Percentiles rank a stretch among this genome's conserved stretches.
phyloP scores from a whole-genome alignment of 2,329 filamentous ascomycete genomes.

The Whalleya microplaca region DNA sequence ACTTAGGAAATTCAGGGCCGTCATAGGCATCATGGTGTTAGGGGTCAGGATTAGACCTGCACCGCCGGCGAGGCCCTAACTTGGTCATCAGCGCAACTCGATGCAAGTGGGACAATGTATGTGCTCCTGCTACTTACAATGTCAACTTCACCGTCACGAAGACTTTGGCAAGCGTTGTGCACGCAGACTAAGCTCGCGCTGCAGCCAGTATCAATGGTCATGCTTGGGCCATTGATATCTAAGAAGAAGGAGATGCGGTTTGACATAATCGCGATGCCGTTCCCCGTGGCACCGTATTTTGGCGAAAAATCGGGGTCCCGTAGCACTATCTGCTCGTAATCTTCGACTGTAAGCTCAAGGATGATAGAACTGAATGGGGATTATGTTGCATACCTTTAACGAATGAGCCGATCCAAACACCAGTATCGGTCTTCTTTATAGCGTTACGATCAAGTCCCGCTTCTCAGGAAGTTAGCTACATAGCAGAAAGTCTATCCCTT shows the following conservation, averaged over 20 bases:
- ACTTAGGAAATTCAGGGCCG: constrained; percentile 56
- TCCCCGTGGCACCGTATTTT: constrained; percentile 40
- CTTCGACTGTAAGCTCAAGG: constrained; percentile 20
- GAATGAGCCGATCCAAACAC: constrained; percentile 32
- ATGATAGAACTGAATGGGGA: not conserved
- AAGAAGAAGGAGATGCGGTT: constrained; percentile 48
- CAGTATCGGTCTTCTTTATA: constrained; percentile 28
- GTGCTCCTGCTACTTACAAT: constrained; percentile 26
- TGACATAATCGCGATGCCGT: constrained; percentile 39
- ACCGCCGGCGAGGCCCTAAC: constrained; percentile 48
- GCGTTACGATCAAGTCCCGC: constrained; percentile 26
- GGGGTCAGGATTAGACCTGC: constrained; percentile 58
- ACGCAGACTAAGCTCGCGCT: constrained; percentile 48
- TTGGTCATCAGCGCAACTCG: constrained; percentile 2
- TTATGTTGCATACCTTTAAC: constrained; percentile 25
- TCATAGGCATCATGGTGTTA: constrained; percentile 61
- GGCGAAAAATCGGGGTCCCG: constrained; percentile 33
- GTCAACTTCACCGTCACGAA: constrained; percentile 39
- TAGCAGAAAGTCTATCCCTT: not conserved
- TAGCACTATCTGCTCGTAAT: constrained; percentile 35
- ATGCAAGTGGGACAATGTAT: constrained; percentile 9
- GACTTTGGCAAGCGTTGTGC: constrained; percentile 44
- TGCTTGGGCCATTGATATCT: constrained; percentile 44
- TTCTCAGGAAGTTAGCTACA: constrained; percentile 4
- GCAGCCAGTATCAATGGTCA: constrained; percentile 52